phyloP scores from a whole-genome alignment of 139 green algal genomes.

The Chlorella sp. region DNA sequence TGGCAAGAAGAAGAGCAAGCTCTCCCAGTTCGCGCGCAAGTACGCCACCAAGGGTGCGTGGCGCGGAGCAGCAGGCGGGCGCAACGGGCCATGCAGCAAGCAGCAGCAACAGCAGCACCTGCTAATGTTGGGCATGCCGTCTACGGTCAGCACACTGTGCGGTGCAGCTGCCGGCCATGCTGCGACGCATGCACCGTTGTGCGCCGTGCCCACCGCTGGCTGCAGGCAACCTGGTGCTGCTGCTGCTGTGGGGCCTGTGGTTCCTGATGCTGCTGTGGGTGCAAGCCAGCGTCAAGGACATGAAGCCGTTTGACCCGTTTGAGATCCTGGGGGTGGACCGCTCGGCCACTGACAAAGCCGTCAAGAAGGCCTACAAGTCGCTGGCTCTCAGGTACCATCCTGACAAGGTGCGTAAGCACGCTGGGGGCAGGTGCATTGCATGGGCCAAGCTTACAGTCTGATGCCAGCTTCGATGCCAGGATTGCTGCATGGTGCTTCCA shows the following conservation, averaged over 20 bases:
- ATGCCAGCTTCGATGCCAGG: no score
- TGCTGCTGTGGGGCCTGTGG: conserved; percentile 53
- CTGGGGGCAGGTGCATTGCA: neutral
- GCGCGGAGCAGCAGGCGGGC: neutral
- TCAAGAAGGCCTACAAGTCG: conserved; percentile 78
- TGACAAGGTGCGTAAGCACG: conserved; percentile 61
- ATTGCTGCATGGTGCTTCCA: no score
- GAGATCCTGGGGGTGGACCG: conserved; percentile 70
- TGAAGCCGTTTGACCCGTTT: conserved; percentile 83
- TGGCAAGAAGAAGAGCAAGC: conserved; percentile 6
- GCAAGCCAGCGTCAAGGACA: conserved; percentile 26
- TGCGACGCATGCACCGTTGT: no score
- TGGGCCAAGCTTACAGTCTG: neutral
- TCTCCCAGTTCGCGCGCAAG: neutral
- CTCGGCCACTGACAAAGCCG: conserved; percentile 54
- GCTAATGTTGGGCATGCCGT: neutral
- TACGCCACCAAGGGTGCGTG: neutral
- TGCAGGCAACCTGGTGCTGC: conserved; percentile 49
- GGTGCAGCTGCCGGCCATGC: no score
- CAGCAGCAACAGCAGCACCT: no score
- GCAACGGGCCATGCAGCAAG: neutral
- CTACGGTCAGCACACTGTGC: no score
- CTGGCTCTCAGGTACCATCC: conserved; percentile 79
- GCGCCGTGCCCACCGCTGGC: no score
- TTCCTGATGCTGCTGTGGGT: conserved; percentile 49